Conservation (phyloP, 495 filamentous ascomycete species). For the Penicillium argentinense region DNA sequence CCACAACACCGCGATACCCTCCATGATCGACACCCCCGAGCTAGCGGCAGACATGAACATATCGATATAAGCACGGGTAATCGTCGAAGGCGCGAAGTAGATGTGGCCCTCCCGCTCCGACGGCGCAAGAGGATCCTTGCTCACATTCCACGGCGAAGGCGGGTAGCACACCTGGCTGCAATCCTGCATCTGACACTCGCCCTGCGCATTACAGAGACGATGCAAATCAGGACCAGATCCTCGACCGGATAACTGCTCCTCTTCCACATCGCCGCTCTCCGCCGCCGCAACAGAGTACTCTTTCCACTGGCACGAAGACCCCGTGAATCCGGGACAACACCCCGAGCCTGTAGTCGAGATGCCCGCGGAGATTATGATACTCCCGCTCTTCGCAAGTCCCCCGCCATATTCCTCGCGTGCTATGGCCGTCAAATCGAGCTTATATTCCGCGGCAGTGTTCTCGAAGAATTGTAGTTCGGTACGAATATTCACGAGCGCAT, state of each 20-base stretch:
- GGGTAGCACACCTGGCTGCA: conserved; percentile 15
- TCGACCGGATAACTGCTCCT: background rate
- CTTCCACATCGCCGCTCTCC: background rate
- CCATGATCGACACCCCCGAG: conserved; percentile 49
- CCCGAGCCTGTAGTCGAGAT: conserved; percentile 22
- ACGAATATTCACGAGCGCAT: conserved; percentile 63
- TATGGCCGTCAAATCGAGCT: conserved; percentile 51
- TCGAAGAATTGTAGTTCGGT: conserved; percentile 71
- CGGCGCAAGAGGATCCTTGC: conserved; percentile 15
- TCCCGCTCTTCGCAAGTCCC: conserved; percentile 1
- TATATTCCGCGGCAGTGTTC: conserved; percentile 59
- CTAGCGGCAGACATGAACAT: conserved; percentile 53
- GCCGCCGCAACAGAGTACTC: background rate
- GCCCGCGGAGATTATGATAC: conserved; percentile 16
- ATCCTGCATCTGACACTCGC: conserved; percentile 25
- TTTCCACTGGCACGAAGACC: background rate
- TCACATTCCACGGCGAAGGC: background rate
- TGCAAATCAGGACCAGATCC: conserved; percentile 5
- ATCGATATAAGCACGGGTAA: conserved; percentile 54
- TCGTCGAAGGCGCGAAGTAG: conserved; percentile 37
- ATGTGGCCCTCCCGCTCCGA: conserved; percentile 8
- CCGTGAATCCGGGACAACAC: conserved; percentile 21
- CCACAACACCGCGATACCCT: conserved; percentile 72
- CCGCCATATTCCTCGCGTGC: conserved; percentile 24
- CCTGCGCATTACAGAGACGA: conserved; percentile 17